Base-by-base conservation (phyloP, 805 yeast species). In the Yamadazyma philogaea region DNA sequence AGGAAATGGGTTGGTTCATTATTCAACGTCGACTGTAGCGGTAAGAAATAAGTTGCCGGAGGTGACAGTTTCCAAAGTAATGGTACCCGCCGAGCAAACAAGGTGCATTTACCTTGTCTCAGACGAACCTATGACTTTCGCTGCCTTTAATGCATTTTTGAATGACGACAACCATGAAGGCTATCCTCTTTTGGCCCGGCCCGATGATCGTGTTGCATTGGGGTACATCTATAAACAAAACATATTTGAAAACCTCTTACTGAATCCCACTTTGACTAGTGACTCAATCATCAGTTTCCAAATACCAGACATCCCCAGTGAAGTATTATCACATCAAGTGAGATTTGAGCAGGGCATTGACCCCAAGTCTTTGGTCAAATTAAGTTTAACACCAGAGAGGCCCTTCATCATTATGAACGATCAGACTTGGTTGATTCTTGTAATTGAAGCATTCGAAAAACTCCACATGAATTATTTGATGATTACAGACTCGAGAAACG, bases 91-190 rank as follows among this genome's bases (percentile, higher is more conserved):
- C 2, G 34, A 43, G 1, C 41, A 42, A 12, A 55, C 63, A n/a
- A 62, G 61, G 32, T 63, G 64, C 38, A 42, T 70, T 11, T 48
- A 49, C 36, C 47, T 68, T 17, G 40, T 52, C 21, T 61, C 62
- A 0, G 54, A 45, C 2, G 40, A 35, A 7, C 63, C 63, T 1
- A 60, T 67, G 33, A 57, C 64, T 2, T 32, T 43, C 1, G 44
- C 50, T 3, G 33, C 44, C 2, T 42, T 70, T 19, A 39, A 47
- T 30, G 44, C 38, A 1, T 61, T 58, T 38, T 33, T 59, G 12
- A 47, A 55, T 14, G 64, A 62, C 22, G 72, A 68, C 39, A 48
- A 46, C 31, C 73, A 70, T 44, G 74, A 70, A 42, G 74, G 74
- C 1, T 70, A 68, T 43, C 75, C 75, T 1, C 33, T 70, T 11